Evolutionary conservation across 352 stramenopile genomes (phyloP), one percentile per base, ranked within the genome.

Genomic region (Phytophthora hybrid): DNA sequence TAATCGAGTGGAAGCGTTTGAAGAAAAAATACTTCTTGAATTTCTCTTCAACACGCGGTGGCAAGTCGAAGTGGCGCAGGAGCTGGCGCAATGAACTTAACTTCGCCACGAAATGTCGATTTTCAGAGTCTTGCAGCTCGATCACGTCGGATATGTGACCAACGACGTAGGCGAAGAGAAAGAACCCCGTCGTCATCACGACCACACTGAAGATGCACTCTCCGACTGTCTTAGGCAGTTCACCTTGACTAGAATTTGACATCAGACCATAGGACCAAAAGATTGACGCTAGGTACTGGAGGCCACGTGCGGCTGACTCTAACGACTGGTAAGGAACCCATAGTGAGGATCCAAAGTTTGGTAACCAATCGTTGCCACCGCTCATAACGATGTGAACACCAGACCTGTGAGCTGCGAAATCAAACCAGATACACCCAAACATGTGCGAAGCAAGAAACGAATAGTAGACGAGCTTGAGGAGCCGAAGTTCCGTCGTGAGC

Each of bases 1-100:
- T 90, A 52, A 92, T 92, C 1, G 83, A 89, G 56, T 92, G 84
- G 34, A 90, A 92, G 2, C 81, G 79, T 41, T 88, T 86, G 72
- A 91, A 92, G 61, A 92, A 87, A 34, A 89, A 88, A 41, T 82
- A 90, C 13, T 84, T 83, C 47, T 91, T 86, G 49, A 92, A 87
- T 31, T 89, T 89, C 13, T 83, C 78, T 46, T 88, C 73, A 10
- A 90, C 69, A 3, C 71, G 66, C 19, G 57, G 26, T 1, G 83
- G 79, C 18, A 92, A 72, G 49, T 78, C 75, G 55, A 91, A 92
- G 32, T 92, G 84, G 6, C 61, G 60, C 5, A 90, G 53, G 23
- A 91, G 66, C 29, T 86, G 83, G 1, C 84, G 79, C 41, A 91
- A 39, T 16, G 79, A 85, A 49, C 83, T 89, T 16, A 92, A 51